Base-by-base conservation (phyloP, 1,284 basidiomycete genomes). In the Pisolithus thermaeus region DNA sequence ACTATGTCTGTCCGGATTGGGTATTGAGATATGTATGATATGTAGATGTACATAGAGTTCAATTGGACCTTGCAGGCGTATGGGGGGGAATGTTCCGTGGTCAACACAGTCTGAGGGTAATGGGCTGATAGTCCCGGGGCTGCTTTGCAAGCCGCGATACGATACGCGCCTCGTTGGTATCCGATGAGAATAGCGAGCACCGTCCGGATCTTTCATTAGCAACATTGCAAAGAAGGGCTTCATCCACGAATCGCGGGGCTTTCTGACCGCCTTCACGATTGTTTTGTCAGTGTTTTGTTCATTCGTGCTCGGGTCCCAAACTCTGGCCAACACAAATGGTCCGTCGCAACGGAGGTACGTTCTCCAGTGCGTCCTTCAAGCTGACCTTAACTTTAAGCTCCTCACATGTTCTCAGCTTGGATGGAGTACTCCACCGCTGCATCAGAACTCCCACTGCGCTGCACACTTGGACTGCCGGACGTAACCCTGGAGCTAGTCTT, bases 81-180 rank as follows among this genome's bases (percentile, higher is more conserved):
- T 25, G 16, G n/a, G 42, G 6, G 25, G 4, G n/a, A 12, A 7
- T n/a, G 7, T n/a, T 27, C 23, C 25, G 12, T 9, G 14, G 18
- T 42, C 23, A 42, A 25, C 6, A 43, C 2, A 52, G 12, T 28
- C 51, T 36, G 8, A 48, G 3, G 12, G 11, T 12, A 23, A 23
- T 41, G 3, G 44, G 43, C 14, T 46, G 44, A 18, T 46, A 46
- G 28, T 51, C 44, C 11, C 25, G 38, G 16, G 44, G 44, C 28
- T 8, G 43, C 27, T 51, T 51, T 25, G 23, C 18, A 16, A 51
- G 12, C 18, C 20, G 44, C 22, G 36, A 44, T 8, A 51, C 43
- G 11, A 51, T 40, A 36, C 50, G 49, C 7, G 20, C 30, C 50
- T 46, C 38, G 49, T 50, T 35, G 49, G 43, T 45, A 50, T 50